A percentile compares a stretch with the other conserved stretches of the same genome.
phyloP scores from a whole-genome alignment of 176 grass and related monocot species.

The Rhynchospora breviuscula region DNA sequence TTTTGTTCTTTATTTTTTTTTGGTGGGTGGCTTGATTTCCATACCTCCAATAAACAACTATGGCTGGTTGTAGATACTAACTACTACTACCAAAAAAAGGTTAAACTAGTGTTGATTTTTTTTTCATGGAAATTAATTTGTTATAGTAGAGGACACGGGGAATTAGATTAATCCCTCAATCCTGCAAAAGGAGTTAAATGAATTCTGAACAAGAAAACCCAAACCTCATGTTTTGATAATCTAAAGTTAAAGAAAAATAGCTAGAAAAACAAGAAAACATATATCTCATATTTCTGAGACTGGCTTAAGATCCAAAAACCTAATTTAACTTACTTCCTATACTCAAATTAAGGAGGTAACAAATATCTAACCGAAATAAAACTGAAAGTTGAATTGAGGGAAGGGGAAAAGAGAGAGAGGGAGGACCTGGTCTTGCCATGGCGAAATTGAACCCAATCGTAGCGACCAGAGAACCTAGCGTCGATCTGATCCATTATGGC shows the following conservation, averaged over 20 bases:
- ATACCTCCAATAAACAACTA: not conserved
- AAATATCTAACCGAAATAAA: not conserved
- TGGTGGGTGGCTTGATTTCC: not conserved
- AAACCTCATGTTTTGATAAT: not conserved
- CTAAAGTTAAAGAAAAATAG: not conserved
- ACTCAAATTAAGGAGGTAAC: not conserved
- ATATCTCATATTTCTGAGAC: not conserved
- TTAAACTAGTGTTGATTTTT: not conserved
- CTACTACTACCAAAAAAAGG: not conserved
- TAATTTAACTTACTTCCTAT: not conserved
- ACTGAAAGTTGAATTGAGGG: not conserved
- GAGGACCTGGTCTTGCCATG: constrained; percentile 70
- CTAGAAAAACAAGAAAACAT: not conserved
- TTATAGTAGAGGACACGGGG: not conserved
- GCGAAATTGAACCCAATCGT: constrained; percentile 75
- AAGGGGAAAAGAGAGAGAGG: not conserved
- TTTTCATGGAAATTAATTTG: not conserved
- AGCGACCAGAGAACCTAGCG: constrained; percentile 71
- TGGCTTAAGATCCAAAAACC: not conserved
- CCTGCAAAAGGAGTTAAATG: not conserved
- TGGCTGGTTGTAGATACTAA: not conserved
- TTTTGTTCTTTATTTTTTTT: not conserved
- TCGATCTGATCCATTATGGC: constrained; percentile 91
- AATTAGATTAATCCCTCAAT: not conserved
- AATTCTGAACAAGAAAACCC: not conserved